phyloP scores from a whole-genome alignment of 768 basidiomycete genomes.

The Rhodotorula paludigena region DNA sequence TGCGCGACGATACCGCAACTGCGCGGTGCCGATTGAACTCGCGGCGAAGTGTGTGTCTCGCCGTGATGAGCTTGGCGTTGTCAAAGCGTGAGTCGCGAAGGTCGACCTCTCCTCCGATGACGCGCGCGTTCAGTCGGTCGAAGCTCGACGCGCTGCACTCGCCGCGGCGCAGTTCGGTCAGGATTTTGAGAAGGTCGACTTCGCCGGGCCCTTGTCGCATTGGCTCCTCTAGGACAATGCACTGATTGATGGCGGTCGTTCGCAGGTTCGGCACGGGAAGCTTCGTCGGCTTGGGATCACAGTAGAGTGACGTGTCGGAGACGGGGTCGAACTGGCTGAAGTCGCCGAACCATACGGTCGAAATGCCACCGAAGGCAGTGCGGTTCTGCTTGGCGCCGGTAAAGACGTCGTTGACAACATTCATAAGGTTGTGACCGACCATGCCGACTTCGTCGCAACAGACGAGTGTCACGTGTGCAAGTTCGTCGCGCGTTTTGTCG shows the following conservation, averaged over 20 bases:
- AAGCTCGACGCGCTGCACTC: no score
- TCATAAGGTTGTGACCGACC: not conserved
- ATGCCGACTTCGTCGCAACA: not conserved
- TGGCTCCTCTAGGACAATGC: not conserved
- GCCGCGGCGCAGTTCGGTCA: not conserved
- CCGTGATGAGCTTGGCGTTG: not conserved
- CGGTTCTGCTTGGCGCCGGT: not conserved
- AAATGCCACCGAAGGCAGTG: not conserved
- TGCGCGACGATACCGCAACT: no score
- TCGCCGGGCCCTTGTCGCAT: not conserved
- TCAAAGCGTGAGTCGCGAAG: not conserved
- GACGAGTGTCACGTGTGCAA: not conserved
- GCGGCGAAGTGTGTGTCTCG: not conserved
- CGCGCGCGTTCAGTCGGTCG: not conserved
- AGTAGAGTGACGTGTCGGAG: not conserved
- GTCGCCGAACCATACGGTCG: not conserved
- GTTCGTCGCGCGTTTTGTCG: no score
- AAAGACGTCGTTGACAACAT: not conserved
- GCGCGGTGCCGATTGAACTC: not conserved
- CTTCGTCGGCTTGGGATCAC: not conserved
- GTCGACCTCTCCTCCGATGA: not conserved
- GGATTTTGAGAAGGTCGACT: not conserved
- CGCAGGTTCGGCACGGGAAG: not conserved
- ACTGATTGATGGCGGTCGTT: not conserved
- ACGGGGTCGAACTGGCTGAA: not conserved